These are phyloP conservation scores for Wickerhamomyces sp. DNA, from an alignment of 1,139 yeast genomes.

Conservation along the genomic window DNA sequence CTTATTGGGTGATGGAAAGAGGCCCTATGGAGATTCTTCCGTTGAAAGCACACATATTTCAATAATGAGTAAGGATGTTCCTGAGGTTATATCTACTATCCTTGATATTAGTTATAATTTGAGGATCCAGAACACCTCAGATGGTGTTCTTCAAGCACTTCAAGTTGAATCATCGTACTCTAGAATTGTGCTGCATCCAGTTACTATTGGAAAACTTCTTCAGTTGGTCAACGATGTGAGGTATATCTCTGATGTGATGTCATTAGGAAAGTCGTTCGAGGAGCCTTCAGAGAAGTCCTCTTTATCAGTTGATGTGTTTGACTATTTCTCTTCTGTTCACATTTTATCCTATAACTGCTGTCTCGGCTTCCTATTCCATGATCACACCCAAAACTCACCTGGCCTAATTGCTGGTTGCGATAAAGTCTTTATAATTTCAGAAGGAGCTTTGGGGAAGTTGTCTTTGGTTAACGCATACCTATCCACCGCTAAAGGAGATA, in stretches of 20 bases:
- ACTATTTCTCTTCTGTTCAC: constrained; percentile 44
- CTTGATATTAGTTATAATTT: constrained; percentile 30
- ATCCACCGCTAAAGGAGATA: constrained; percentile 59
- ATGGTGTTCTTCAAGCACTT: constrained; percentile 38
- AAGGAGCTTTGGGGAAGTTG: constrained; percentile 58
- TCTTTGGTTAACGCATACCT: constrained; percentile 60
- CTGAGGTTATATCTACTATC: constrained; percentile 33
- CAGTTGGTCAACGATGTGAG: constrained; percentile 22
- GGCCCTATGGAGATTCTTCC: constrained; percentile 16
- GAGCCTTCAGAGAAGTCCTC: too few species aligned
- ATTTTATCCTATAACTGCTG: constrained; percentile 64
- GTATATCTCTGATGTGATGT: constrained; percentile 6
- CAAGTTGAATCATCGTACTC: constrained; percentile 57
- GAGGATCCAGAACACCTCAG: constrained; percentile 33
- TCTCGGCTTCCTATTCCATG: constrained; percentile 68
- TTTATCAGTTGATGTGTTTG: constrained; percentile 8
- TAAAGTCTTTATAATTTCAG: constrained; percentile 57
- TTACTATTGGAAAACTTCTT: constrained; percentile 39
- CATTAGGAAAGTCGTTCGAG: background rate
- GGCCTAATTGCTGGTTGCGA: constrained; percentile 80
- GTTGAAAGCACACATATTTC: constrained; percentile 21
- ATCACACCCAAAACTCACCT: constrained; percentile 30
- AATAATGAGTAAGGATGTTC: constrained; percentile 25
- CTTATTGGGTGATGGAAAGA: background rate
- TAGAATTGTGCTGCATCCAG: constrained; percentile 53